Conservation (phyloP, 306 rosid species). For the Sicyos edulis region DNA sequence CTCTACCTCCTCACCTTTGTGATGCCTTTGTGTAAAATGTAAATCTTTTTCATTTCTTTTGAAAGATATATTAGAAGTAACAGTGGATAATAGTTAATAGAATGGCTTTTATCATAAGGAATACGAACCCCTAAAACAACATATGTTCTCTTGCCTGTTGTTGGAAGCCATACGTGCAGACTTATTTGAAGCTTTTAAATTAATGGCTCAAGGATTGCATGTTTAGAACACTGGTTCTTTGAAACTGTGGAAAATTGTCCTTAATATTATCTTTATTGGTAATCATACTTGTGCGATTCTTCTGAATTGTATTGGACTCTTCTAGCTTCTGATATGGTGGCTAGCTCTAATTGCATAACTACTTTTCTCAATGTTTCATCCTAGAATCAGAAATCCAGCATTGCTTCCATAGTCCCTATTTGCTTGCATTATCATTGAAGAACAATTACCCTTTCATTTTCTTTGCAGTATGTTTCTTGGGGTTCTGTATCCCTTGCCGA, state of each 20-base stretch:
- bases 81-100: background rate
- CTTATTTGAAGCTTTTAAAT: background rate
- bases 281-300: background rate
- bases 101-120: background rate
- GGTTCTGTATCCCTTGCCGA: constrained; percentile 65
- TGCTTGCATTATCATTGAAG: background rate
- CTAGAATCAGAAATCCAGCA: background rate
- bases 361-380: background rate
- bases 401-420: constrained; percentile 1
- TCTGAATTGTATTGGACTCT: background rate
- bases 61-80: background rate
- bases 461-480: constrained; percentile 65
- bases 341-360: background rate
- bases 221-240: background rate
- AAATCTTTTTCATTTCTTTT: background rate
- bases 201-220: background rate
- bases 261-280: background rate
- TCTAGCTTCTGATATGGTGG: background rate
- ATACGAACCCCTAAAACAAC: background rate
- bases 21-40: background rate
- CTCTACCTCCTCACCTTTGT: background rate
- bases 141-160: background rate
- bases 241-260: background rate
- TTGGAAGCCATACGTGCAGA: background rate
- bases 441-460: constrained; percentile 2